Evolutionary conservation across 2,329 filamentous ascomycete genomes (phyloP), one percentile per base, ranked within the genome.

Genomic region (Aspergillus transmontanensis): DNA sequence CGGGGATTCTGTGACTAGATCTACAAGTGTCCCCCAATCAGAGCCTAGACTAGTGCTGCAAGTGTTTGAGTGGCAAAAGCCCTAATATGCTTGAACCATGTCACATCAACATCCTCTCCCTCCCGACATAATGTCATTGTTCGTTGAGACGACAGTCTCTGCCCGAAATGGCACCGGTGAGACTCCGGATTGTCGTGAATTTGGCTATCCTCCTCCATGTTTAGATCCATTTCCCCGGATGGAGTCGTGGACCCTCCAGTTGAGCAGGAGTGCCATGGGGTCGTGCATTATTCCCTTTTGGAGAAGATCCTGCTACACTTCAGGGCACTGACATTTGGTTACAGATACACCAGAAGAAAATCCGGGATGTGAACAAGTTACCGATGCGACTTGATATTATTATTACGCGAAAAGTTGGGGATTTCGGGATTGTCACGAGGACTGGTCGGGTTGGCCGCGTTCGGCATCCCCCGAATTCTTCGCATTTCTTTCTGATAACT

Each of bases 121-220:
- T 41, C 58, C 60, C 36, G 60, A 61, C 59, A 62, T 62, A 39
- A 55, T 55, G 51, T 36, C n/a, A 41, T 55, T 55, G 51, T 55
- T 30, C 51, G 51, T 16, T 30, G 46, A 26, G 12, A n/a, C 51
- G 51, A 54, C 19, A 36, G 12, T 54, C 51, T 23, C 51, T 54
- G 30, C 51, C 51, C 34, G 51, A 55, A 39, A 55, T 55, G 51
- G 51, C 32, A 55, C 51, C 51, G 51, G 41, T 46, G 57, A 48
- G 57, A 58, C 57, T 48, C 57, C 57, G 28, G 57, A 50, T 58
- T 58, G 21, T 58, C 43, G 6, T 58, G 32, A 39, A n/a, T 19
- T 34, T 34, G 28, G 1, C 45, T 48, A 14, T 21, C 4, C 5
- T 34, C 6, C 51, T 55, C 51, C 51, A 39, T 54, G 32, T 26